Percentiles rank a stretch among this genome's conserved stretches.
Conservation (phyloP, 2,329 filamentous ascomycete genomes). For the Ascochyta pisi region DNA sequence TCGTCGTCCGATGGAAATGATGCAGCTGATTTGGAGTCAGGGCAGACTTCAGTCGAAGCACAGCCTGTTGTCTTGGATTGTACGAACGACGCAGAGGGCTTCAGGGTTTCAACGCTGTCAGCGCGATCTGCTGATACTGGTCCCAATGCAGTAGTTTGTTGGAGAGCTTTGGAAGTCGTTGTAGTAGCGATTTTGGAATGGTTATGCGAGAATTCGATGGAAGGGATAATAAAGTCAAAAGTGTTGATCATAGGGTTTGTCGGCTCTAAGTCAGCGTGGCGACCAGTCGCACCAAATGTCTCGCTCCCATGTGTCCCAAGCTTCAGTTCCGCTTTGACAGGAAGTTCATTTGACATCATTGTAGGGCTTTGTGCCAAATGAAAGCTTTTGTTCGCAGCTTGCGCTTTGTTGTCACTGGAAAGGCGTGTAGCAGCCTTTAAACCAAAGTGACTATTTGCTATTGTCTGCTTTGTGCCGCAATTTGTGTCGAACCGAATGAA, state of each 20-base stretch:
- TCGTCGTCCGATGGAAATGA: neutral
- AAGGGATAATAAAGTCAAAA: neutral
- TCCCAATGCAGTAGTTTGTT: too few relatives aligned
- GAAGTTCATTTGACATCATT: neutral
- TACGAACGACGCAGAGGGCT: too few relatives aligned
- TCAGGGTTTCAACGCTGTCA: too few relatives aligned
- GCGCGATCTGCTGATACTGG: too few relatives aligned
- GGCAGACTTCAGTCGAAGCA: neutral
- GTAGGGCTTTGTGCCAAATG: neutral
- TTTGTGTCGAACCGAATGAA: too few relatives aligned
- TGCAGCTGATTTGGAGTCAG: neutral
- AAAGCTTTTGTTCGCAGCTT: neutral
- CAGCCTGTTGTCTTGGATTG: too few relatives aligned
- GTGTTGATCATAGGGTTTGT: neutral
- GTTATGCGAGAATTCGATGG: neutral
- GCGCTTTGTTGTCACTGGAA: neutral
- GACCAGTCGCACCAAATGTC: neutral
- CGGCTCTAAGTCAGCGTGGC: neutral
- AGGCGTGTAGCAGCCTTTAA: neutral
- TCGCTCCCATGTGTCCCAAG: neutral
- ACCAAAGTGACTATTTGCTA: neutral
- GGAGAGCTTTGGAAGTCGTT: too few relatives aligned
- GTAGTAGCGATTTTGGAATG: too few relatives aligned
- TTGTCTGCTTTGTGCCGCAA: too few relatives aligned
- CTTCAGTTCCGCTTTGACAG: neutral